Evolutionary conservation across 106 monocot genomes (phyloP).

Genomic region (Dioscorea zingiberensis): DNA sequence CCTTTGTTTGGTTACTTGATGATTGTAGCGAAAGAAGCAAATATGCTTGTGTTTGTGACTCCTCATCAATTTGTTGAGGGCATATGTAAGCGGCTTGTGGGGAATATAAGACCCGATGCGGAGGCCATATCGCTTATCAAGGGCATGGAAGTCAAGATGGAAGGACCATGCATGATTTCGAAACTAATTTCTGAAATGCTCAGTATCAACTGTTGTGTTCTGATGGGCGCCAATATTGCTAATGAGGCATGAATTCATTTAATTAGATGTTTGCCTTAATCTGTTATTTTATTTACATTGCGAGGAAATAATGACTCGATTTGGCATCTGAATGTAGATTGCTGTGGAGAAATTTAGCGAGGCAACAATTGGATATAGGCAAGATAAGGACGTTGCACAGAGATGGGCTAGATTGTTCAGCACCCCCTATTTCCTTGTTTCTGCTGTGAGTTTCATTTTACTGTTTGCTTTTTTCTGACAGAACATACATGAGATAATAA

Average conservation of each 20-base stretch:
- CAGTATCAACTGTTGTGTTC: constrained; percentile 78
- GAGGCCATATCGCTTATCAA: constrained; percentile 92
- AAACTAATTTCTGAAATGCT: constrained; percentile 72
- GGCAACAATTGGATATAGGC: constrained; percentile 77
- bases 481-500: too few species aligned
- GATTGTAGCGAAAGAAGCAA: constrained; percentile 69
- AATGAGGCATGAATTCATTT: constrained; percentile 47
- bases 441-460: constrained; percentile 47
- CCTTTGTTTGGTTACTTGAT: neutral
- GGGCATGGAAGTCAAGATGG: constrained; percentile 90
- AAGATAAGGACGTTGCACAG: constrained; percentile 54
- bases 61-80: constrained; percentile 83
- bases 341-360: constrained; percentile 83
- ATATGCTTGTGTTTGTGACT: constrained; percentile 84
- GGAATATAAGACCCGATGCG: constrained; percentile 49
- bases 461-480: neutral
- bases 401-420: constrained; percentile 68
- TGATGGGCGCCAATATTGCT: constrained; percentile 95
- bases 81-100: constrained; percentile 65
- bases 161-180: constrained; percentile 90
- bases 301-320: neutral
- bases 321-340: constrained; percentile 40
- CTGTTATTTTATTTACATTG: neutral
- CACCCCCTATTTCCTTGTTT: constrained; percentile 73
- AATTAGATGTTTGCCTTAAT: neutral